Evolutionary conservation across 768 basidiomycete species (phyloP).

Genomic region (Leccinum disarticulatum): DNA sequence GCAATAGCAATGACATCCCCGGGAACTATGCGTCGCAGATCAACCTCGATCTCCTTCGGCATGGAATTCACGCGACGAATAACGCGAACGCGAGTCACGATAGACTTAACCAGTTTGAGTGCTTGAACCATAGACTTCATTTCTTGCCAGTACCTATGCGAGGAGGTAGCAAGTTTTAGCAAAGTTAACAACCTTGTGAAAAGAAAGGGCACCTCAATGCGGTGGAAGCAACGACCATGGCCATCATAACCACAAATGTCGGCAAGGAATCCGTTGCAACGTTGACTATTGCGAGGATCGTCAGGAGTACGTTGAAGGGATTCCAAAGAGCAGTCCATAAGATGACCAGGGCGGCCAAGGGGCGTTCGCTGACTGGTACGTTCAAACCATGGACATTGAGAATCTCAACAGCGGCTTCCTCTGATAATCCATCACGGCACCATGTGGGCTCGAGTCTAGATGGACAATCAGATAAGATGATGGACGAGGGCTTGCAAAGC

Average conservation of each 20-base stretch:
- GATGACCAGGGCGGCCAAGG: conserved; percentile 28
- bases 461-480: neutral
- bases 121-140: conserved; percentile 36
- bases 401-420: conserved; percentile 17
- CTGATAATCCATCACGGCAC: conserved; percentile 24
- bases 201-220: conserved; percentile 26
- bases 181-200: neutral
- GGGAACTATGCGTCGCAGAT: conserved; percentile 32
- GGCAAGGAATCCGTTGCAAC: conserved; percentile 34
- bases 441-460: conserved; percentile 29
- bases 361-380: conserved; percentile 31
- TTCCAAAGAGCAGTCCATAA: conserved; percentile 36
- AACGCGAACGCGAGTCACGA: conserved; percentile 34
- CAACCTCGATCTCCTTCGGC: conserved; percentile 30
- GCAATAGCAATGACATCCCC: conserved; percentile 34
- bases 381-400: conserved; percentile 29
- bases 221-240: conserved; percentile 37
- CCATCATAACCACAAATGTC: conserved; percentile 36
- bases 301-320: conserved; percentile 35
- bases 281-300: conserved; percentile 32
- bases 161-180: neutral
- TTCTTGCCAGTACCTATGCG: conserved; percentile 33
- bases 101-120: conserved; percentile 33
- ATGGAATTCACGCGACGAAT: conserved; percentile 26
- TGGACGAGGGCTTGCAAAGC: neutral